Base-by-base conservation (phyloP, 2,329 filamentous ascomycete genomes). In the Trichocomaceae sp. region DNA sequence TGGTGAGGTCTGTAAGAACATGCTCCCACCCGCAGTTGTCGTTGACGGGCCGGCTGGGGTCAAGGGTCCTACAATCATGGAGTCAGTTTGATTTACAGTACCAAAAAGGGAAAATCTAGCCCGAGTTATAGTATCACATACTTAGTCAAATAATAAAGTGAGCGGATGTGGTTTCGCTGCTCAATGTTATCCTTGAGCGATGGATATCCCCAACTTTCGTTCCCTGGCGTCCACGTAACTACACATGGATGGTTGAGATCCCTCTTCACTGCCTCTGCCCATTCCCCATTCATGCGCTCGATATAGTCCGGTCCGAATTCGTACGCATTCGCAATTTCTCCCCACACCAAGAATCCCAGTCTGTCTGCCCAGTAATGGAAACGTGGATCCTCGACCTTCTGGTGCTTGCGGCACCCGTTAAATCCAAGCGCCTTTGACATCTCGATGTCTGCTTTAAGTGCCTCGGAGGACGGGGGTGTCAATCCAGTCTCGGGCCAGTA, bases 11-110 rank as follows among this genome's bases (percentile, higher is more conserved):
- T 0, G 81, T 84, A 10, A 75, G 61, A 5, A 86, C 83, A 59
- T 86, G 83, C 63, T 87, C 83, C 84, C 84, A 87, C 33, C 84
- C 84, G 60, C 84, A 87, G 67, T 87, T 87, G 66, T 87, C 84
- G 62, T 87, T 87, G 63, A 87, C 76, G 15, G 83, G 83, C 5
- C 84, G 72, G 0, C 80, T 85, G 1, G 80, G 75, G 59, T 87
- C 84, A 1, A 87, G 74, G 0, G 76, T 76, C 62, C 73, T 73
- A 47, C 44, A 35, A 9, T 13, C 5, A 12, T 17, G 17, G 5
- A 12, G 17, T 20, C 17, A 20, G 31, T 15, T 33, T 35, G 10
- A 35, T 35, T 3, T 5, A 35, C 12, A 35, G 23, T 26, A 26
- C 3, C 3, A 26, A 26, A 26, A 26, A 26, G 23, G 7, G 23